A percentile compares a stretch with the other conserved stretches of the same genome.
These are phyloP conservation scores for Asterella californica DNA, from an alignment of 225 moss, liverwort and hornwort genomes.

Conservation along the genomic window DNA sequence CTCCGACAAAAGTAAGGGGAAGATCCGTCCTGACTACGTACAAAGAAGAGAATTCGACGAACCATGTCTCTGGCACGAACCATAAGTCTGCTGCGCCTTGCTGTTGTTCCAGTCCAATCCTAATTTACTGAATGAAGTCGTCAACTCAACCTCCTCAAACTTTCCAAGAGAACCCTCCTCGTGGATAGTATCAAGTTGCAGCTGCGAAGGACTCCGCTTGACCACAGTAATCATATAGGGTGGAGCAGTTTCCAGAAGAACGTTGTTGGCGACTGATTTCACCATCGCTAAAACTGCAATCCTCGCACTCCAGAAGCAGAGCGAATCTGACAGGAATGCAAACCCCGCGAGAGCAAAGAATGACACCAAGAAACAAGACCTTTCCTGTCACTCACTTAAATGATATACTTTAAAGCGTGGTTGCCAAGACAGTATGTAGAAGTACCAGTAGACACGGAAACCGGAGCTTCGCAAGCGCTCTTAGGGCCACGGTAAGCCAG, in stretches of 20 bases:
- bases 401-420: too few species aligned
- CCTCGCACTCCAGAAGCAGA: neutral
- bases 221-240: constrained; percentile 33
- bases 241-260: constrained; percentile 31
- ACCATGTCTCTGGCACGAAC: constrained; percentile 1
- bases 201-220: constrained; percentile 36
- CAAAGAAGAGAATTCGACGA: neutral
- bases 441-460: too few species aligned
- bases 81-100: neutral
- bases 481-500: too few species aligned
- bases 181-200: constrained; percentile 31
- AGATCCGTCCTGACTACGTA: neutral
- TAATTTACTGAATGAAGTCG: constrained; percentile 14
- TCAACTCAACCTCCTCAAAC: neutral
- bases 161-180: constrained; percentile 22
- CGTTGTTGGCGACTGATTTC: neutral
- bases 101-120: neutral
- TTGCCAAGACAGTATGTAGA: too few species aligned
- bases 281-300: neutral
- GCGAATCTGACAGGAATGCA: neutral
- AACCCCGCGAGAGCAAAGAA: neutral
- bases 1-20: neutral
- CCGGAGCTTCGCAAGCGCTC: too few species aligned
- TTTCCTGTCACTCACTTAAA: too few species aligned
- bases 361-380: neutral